Base-by-base conservation (phyloP, 208 protist genomes). In the Trypanosoma cruzi region DNA sequence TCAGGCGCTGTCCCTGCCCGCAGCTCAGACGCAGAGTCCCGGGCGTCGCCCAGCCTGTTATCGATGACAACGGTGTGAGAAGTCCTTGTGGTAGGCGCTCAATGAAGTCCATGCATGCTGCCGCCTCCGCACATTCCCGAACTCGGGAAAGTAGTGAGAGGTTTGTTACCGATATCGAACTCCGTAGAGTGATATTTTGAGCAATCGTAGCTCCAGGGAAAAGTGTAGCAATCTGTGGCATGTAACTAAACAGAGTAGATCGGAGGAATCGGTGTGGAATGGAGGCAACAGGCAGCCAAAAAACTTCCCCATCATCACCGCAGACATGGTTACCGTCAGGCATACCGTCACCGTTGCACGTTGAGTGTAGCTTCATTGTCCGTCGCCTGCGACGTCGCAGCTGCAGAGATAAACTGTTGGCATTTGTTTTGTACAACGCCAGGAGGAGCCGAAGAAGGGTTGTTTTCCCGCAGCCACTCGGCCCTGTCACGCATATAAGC, bases 151-250 rank as follows among this genome's bases (percentile, higher is more conserved):
- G 61, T 50, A 90, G 50, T 2, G 46, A 54, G 20, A 71, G 65
- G 63, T 87, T 71, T 57, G 76, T 75, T 4, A 90, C 49, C 2
- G 88, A 87, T 11, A 92, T 61, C 46, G 58, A 76, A 54, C 76
- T 79, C 53, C 77, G 67, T n/a, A 94, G 73, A 65, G 83, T 85
- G 44, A 94, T 80, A 71, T 94, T 94, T 66, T 94, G 85, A 18
- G 85, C 88, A 68, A 94, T 86, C 28, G 88, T 87, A 58, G 88
- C 79, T 22, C 84, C 85, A 18, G 75, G 55, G 49, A 94, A 87
- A 46, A 94, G 72, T 22, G 79, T 79, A 10, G 88, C 75, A 50
- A 22, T 75, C 80, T 94, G 88, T 24, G 88, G 88, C 20, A 94
- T 84, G 49, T 84, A 91, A 49, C 81, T 82, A 55, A 94, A 94